These are phyloP conservation scores for Cerrena zonata DNA, from an alignment of 1,284 basidiomycete species.

Conservation along the genomic window DNA sequence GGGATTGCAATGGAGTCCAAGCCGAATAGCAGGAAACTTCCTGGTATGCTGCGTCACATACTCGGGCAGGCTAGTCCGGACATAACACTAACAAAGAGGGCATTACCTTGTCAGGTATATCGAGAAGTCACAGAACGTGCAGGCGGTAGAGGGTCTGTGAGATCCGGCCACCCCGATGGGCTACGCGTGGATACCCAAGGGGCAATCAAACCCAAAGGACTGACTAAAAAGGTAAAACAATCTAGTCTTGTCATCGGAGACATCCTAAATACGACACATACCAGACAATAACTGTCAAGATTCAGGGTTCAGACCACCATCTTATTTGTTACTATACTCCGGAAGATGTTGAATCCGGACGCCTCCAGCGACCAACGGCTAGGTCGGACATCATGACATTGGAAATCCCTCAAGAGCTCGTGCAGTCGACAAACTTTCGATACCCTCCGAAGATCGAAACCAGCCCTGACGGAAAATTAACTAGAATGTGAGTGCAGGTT, in stretches of 20 bases:
- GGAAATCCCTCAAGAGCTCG: constrained; percentile 61
- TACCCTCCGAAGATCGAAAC: constrained; percentile 66
- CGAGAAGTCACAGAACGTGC: constrained; percentile 65
- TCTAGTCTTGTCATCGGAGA: neutral
- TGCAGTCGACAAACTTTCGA: constrained; percentile 67
- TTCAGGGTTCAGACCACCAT: constrained; percentile 71
- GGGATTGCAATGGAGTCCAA: constrained; percentile 75
- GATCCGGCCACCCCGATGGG: constrained; percentile 17
- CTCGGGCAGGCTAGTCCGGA: neutral
- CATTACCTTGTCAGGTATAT: constrained; percentile 48
- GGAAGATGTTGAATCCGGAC: constrained; percentile 64
- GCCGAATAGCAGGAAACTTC: constrained; percentile 77
- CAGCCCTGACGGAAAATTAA: constrained; percentile 52
- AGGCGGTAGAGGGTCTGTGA: constrained; percentile 37
- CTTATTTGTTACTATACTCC: constrained; percentile 77
- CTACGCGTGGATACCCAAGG: constrained; percentile 41
- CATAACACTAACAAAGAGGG: constrained; percentile 5
- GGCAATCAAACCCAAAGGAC: constrained; percentile 63
- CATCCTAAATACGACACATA: constrained; percentile 14
- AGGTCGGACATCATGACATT: constrained; percentile 61
- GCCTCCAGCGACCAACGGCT: constrained; percentile 56
- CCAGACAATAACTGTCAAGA: constrained; percentile 75
- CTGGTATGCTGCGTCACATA: constrained; percentile 46
- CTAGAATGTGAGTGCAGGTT: constrained; percentile 46
- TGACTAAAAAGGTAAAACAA: constrained; percentile 64